Evolutionary conservation across 352 stramenopile species (phyloP), one percentile per base, ranked within the genome.

Genomic region (Aphanomyces astaci): DNA sequence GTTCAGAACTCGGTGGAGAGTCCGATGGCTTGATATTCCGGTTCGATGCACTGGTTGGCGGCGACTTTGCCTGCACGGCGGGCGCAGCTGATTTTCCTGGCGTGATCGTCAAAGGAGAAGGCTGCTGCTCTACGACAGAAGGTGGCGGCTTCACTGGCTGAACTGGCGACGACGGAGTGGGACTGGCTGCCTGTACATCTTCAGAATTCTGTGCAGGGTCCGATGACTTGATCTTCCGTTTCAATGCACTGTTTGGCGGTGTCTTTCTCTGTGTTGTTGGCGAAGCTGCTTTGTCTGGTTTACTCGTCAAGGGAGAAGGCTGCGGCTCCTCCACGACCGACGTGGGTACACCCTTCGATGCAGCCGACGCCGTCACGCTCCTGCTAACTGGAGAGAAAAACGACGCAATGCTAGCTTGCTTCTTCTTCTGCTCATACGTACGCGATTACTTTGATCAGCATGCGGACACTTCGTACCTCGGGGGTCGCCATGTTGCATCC

Each of bases 381-480:
- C 31, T 40, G 24, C 43, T 55, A 4, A 46, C 19, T 19, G 86
- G 86, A 46, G 86, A 89, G 71, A 94, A 94, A 70, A 92, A 94
- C 63, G 81, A 71, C 45, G 79, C 78, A 71, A 94, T 89, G 11
- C 81, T 85, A 36, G 77, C 80, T 72, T 94, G 83, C 64, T 94
- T 91, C 66, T 84, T 86, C 67, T 80, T 71, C 62, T 68, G 55
- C 19, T 45, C 51, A 48, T 17, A 40, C 4, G 32, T 5, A n/a
- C 24, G 11, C 22, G 32, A 10, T 5, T 11, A 19, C 2, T 24
- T 30, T 33, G 17, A 22, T 49, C 24, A 5, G 24, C 10, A 19
- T 15, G 27, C 13, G 27, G 22, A 2, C 22, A 5, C 11, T 15
- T 19, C 27, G 62, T 60, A 68, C 62, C 62, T 68, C 62, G 15